Percentiles rank a stretch among this genome's conserved stretches.
These are phyloP conservation scores for Paspalum vaginatum DNA, from an alignment of 176 grass and related monocot genomes.

Conservation along the genomic window DNA sequence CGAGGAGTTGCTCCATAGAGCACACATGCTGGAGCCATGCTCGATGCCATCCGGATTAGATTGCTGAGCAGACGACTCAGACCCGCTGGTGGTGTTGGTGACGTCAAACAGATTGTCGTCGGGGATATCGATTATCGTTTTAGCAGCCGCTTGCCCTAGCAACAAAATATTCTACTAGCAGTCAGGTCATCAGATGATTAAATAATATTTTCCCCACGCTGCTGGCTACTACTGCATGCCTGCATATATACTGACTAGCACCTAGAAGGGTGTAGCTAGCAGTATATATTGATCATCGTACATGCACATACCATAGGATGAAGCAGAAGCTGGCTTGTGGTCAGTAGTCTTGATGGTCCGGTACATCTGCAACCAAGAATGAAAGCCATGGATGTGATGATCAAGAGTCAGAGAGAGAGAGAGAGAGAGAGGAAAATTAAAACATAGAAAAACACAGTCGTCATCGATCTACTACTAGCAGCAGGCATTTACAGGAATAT, in stretches of 20 bases:
- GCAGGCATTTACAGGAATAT: neutral
- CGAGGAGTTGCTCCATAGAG: constrained; percentile 69
- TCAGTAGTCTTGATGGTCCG: constrained; percentile 94
- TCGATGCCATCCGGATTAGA: constrained; percentile 44
- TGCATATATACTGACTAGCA: neutral
- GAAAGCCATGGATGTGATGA: constrained; percentile 1
- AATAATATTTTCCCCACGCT: neutral
- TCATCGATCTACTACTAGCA: too few relatives aligned
- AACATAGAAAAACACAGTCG: neutral
- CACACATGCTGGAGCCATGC: constrained; percentile 53
- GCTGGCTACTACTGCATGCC: neutral
- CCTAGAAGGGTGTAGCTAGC: neutral
- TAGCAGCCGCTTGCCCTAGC: constrained; percentile 59
- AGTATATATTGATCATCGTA: neutral
- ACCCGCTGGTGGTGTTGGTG: constrained; percentile 53
- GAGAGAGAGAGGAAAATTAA: neutral
- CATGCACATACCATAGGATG: constrained; percentile 51
- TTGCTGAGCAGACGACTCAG: constrained; percentile 74
- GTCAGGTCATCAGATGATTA: too few relatives aligned
- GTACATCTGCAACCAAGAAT: constrained; percentile 72
- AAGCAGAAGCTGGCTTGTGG: constrained; percentile 57
- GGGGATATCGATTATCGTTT: constrained; percentile 60
- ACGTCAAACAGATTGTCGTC: constrained; percentile 62
- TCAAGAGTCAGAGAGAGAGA: neutral
- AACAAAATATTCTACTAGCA: neutral